phyloP scores from a whole-genome alignment of 345 rosid genomes.

The Geranium rotundifolium region DNA sequence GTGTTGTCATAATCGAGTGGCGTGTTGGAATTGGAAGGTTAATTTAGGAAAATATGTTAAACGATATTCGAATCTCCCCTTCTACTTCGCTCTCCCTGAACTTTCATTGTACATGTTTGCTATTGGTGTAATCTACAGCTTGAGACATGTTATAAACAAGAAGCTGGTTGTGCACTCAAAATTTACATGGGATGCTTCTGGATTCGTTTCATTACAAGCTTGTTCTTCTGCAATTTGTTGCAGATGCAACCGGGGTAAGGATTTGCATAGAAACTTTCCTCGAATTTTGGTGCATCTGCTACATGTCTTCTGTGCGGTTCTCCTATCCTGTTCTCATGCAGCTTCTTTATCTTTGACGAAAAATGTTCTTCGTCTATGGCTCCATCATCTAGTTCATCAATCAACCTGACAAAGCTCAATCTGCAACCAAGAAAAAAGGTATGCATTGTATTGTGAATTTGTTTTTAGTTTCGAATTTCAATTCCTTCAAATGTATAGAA shows the following conservation, averaged over 20 bases:
- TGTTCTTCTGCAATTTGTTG: slow-evolving; percentile 10
- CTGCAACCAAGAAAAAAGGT: slow-evolving; percentile 23
- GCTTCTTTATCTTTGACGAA: slow-evolving; percentile 23
- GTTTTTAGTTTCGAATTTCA: not conserved
- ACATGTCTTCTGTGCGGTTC: slow-evolving; percentile 33
- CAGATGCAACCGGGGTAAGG: slow-evolving; percentile 72
- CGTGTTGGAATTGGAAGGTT: no score
- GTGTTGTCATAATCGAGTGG: no score
- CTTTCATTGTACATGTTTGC: no score
- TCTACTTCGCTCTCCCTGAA: no score
- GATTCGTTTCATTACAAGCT: not conserved
- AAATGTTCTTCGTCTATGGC: slow-evolving; percentile 40
- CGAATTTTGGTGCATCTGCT: slow-evolving; percentile 25
- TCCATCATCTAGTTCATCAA: slow-evolving; percentile 43
- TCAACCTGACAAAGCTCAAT: slow-evolving; percentile 36
- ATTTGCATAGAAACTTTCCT: slow-evolving; percentile 66
- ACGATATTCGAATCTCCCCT: no score
- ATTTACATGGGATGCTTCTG: no score
- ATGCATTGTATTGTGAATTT: not conserved
- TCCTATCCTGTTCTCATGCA: slow-evolving; percentile 45
- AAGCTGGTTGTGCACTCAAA: no score
- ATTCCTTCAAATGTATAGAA: no score
- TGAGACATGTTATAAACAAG: no score
- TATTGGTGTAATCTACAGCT: no score
- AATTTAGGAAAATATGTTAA: no score